Base-by-base conservation (phyloP, 441 rosid genomes). In the Pelargonium cotyledonis region DNA sequence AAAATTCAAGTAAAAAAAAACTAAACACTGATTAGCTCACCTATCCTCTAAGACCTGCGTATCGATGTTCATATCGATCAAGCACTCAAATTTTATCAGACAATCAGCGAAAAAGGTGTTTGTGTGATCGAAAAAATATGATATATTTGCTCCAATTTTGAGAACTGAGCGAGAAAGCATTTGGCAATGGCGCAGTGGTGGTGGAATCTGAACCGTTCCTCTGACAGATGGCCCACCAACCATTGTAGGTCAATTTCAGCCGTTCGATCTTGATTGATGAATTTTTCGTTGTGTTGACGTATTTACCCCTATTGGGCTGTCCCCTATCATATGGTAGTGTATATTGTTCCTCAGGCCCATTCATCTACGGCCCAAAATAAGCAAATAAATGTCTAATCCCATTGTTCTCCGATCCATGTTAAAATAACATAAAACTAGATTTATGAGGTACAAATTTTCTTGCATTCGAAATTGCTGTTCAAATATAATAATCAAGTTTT, bases 11-110 rank as follows among this genome's bases (percentile, higher is more conserved):
- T 1, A 58, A 44, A 9, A 72, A 6, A 46, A 12, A 14, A 62
- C 0, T 11, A 18, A 31, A 49, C 3, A 12, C 18, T 51, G 21
- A 5, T 53, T 53, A n/a, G 55, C 76, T 71, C 70, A 76, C 83
- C 78, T 80, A 21, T 73, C 68, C 66, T 77, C 74, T 71, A 80
- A 65, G 63, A 76, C 67, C 1, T 65, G 46, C 70, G 78, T 57
- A 71, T 70, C 75, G 29, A 61, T 61, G 58, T 73, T 76, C 88
- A 82, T 85, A 68, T 43, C 55, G 46, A 29, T 72, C 15, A 65
- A 46, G 40, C 44, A 11, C 51, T 8, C 41, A 55, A 26, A 68
- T n/a, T 55, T 23, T 57, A 41, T 44, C 63, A 63, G 63, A 14
- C 18, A 15, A n/a, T 53, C 60, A 53, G 60, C 15, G 60, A 15